Percentiles rank a stretch among this genome's conserved stretches.
phyloP scores from a whole-genome alignment of 352 stramenopile species.

The Globisporangium alternatum region DNA sequence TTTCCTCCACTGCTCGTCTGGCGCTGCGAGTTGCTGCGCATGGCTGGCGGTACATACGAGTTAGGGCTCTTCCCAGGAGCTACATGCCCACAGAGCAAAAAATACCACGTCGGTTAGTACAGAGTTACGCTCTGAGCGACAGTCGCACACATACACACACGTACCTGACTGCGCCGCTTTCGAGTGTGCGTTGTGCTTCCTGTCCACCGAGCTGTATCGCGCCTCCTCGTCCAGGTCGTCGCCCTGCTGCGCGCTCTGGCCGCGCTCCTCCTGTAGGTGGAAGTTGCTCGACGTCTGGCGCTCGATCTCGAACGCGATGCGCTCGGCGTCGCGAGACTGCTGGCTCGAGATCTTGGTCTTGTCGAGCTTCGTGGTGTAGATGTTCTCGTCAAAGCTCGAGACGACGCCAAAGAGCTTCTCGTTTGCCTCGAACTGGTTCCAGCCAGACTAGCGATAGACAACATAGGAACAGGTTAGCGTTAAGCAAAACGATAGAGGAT shows the following conservation, averaged over 20 bases:
- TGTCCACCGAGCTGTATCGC: constrained; percentile 93
- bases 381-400: constrained; percentile 95
- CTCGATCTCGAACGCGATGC: constrained; percentile 95
- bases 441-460: constrained; percentile 37
- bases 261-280: constrained; percentile 94
- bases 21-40: constrained; percentile 50
- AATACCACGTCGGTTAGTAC: too few species aligned
- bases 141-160: background rate
- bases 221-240: constrained; percentile 94
- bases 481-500: background rate
- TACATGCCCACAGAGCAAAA: too few species aligned
- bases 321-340: constrained; percentile 88
- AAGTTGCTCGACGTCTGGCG: constrained; percentile 89
- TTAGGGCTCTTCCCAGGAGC: constrained; percentile 25
- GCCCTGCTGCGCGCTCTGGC: constrained; percentile 49
- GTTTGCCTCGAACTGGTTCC: constrained; percentile 98
- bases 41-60: constrained; percentile 65
- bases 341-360: constrained; percentile 88
- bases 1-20: constrained; percentile 35
- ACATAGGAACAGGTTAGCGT: background rate
- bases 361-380: constrained; percentile 98
- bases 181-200: constrained; percentile 26
- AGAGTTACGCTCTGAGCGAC: background rate
- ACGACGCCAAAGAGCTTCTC: constrained; percentile 95
- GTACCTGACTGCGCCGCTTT: background rate